phyloP scores from a whole-genome alignment of 148 eudicot species.

The Dysphania ambrosioides region DNA sequence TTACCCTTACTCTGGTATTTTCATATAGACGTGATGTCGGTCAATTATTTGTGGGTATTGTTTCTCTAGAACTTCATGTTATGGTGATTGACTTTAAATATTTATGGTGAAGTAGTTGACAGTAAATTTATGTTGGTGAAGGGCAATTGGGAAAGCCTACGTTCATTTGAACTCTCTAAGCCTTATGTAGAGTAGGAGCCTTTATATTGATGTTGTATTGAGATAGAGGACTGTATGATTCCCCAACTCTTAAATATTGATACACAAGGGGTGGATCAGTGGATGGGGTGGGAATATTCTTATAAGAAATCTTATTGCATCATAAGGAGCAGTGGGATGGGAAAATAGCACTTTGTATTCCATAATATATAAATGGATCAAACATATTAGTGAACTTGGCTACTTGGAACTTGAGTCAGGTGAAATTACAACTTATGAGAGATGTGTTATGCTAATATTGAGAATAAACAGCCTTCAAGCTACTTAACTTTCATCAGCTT shows the following conservation, averaged over 20 bases:
- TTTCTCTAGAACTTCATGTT: no score
- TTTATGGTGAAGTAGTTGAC: background rate
- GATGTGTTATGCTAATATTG: background rate
- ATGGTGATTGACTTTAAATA: no score
- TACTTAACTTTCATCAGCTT: no score
- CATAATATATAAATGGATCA: background rate
- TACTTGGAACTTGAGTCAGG: background rate
- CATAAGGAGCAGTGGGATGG: background rate
- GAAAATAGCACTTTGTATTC: no score
- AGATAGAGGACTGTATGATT: background rate
- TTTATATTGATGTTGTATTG: background rate
- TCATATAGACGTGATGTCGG: no score
- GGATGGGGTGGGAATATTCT: background rate
- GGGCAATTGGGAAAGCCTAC: background rate
- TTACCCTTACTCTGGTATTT: no score
- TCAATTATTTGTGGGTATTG: no score
- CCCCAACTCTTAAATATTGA: background rate
- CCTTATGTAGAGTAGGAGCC: background rate
- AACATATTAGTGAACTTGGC: background rate
- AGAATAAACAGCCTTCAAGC: background rate
- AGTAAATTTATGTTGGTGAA: background rate
- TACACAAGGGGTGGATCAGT: background rate
- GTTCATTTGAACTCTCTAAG: no score
- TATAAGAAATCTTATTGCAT: background rate
- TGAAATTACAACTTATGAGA: background rate